Evolutionary conservation across 805 yeast genomes (phyloP).

Genomic region (Henningerozyma blattae): DNA sequence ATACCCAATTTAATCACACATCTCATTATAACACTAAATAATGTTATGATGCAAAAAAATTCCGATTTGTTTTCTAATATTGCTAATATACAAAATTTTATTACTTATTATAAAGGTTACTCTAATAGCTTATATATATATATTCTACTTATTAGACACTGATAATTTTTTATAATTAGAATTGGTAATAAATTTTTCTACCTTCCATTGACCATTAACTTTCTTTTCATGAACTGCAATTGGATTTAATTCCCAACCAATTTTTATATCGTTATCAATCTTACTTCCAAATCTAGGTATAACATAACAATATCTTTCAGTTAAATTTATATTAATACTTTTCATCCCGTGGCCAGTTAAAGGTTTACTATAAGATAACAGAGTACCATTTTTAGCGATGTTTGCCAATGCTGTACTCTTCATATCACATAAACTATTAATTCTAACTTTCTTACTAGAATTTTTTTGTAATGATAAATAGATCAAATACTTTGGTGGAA

Average conservation of each 20-base stretch:
- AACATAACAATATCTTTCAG: constrained; percentile 77
- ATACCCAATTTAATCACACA: too few relatives aligned
- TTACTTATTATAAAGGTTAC: too few relatives aligned
- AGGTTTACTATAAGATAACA: constrained; percentile 82
- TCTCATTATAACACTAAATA: too few relatives aligned
- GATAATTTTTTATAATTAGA: constrained; percentile 17
- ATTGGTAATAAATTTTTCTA: constrained; percentile 22
- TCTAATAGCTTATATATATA: too few relatives aligned
- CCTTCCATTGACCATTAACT: constrained; percentile 54
- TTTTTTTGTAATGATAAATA: constrained; percentile 56
- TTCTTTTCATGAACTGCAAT: constrained; percentile 65
- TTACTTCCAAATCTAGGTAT: constrained; percentile 83
- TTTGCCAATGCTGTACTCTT: constrained; percentile 66
- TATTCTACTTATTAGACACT: too few relatives aligned
- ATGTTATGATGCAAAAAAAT: too few relatives aligned
- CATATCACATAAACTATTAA: constrained; percentile 69
- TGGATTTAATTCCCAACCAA: constrained; percentile 87
- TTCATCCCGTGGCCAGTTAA: constrained; percentile 75
- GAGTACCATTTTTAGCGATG: constrained; percentile 58
- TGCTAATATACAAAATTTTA: too few relatives aligned
- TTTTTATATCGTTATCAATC: constrained; percentile 60
- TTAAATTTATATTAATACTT: constrained; percentile 52
- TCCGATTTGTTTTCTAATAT: too few relatives aligned
- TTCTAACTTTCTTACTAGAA: constrained; percentile 39
- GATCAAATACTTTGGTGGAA: constrained; percentile 72